Conservation (phyloP, 2,329 filamentous ascomycete genomes). For the Colletotrichum acutatum region DNA sequence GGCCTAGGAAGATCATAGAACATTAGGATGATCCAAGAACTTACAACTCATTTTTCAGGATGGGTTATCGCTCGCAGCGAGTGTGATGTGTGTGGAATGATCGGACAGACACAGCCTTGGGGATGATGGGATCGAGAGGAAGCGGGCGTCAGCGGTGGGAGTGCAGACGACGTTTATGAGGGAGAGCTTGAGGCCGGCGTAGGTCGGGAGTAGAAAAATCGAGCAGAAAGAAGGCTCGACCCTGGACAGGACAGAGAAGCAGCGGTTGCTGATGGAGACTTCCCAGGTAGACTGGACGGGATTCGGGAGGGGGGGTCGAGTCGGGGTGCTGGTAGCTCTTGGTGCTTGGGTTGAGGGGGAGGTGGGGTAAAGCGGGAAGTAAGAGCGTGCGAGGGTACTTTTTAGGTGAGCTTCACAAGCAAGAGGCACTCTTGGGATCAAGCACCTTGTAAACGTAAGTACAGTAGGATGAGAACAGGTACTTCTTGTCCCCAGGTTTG, state of each 20-base stretch:
- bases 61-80: not conserved
- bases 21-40: constrained; percentile 35
- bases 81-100: not conserved
- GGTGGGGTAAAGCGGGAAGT: constrained; percentile 31
- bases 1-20: not conserved
- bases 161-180: constrained; percentile 21
- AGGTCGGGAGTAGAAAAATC: constrained; percentile 18
- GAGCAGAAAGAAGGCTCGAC: constrained; percentile 28
- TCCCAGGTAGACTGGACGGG: constrained; percentile 12
- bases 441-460: not conserved
- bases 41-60: constrained; percentile 52
- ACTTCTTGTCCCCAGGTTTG: too few species aligned
- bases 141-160: constrained; percentile 27
- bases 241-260: constrained; percentile 27
- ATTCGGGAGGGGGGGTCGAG: constrained; percentile 16
- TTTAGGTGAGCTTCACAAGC: constrained; percentile 29
- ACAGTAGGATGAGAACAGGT: too few species aligned
- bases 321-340: constrained; percentile 16
- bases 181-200: constrained; percentile 18
- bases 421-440: not conserved
- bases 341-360: constrained; percentile 31
- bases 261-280: constrained; percentile 33
- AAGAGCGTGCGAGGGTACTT: not conserved
- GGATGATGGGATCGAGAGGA: constrained; percentile 18
- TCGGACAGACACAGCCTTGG: not conserved